Percentiles rank a stretch among this genome's conserved stretches.
Conservation (phyloP, 2,329 filamentous ascomycete genomes). For the Penicillium janthinellum region DNA sequence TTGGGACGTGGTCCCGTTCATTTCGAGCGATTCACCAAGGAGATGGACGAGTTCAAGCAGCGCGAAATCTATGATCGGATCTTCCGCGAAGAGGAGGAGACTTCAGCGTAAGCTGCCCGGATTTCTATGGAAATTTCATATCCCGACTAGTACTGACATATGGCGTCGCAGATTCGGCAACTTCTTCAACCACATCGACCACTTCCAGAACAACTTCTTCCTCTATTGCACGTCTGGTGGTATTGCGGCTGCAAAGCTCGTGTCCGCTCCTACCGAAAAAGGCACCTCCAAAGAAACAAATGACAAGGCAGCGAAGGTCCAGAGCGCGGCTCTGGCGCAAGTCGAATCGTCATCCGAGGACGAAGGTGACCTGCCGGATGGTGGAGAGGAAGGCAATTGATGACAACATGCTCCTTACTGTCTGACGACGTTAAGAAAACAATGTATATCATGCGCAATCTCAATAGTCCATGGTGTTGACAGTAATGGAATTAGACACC, state of each 20-base stretch:
- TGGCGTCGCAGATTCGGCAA: slow-evolving; percentile 64
- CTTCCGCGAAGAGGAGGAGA: slow-evolving; percentile 83
- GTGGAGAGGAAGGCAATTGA: slow-evolving; percentile 28
- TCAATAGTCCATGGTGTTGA: too few relatives aligned
- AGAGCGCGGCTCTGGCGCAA: slow-evolving; percentile 36
- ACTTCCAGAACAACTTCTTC: slow-evolving; percentile 71
- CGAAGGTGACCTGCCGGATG: slow-evolving; percentile 23
- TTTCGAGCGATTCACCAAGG: slow-evolving; percentile 74
- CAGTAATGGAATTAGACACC: too few relatives aligned
- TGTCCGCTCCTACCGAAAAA: slow-evolving; percentile 12
- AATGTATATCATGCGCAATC: too few relatives aligned
- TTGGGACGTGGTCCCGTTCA: slow-evolving; percentile 70
- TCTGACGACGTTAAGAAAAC: too few relatives aligned
- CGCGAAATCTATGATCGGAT: slow-evolving; percentile 89
- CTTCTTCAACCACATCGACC: slow-evolving; percentile 79
- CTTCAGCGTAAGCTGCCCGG: slow-evolving; percentile 72
- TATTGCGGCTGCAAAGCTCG: slow-evolving; percentile 59
- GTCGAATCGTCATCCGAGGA: slow-evolving; percentile 35
- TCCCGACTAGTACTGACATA: background rate
- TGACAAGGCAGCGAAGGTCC: slow-evolving; percentile 24
- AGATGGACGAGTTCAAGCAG: slow-evolving; percentile 88
- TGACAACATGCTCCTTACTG: too few relatives aligned
- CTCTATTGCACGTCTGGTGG: slow-evolving; percentile 73
- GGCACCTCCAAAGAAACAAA: slow-evolving; percentile 8
- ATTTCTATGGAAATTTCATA: background rate